Base-by-base conservation (phyloP, 2,329 filamentous ascomycete species). In the Aspergillus glaucus region DNA sequence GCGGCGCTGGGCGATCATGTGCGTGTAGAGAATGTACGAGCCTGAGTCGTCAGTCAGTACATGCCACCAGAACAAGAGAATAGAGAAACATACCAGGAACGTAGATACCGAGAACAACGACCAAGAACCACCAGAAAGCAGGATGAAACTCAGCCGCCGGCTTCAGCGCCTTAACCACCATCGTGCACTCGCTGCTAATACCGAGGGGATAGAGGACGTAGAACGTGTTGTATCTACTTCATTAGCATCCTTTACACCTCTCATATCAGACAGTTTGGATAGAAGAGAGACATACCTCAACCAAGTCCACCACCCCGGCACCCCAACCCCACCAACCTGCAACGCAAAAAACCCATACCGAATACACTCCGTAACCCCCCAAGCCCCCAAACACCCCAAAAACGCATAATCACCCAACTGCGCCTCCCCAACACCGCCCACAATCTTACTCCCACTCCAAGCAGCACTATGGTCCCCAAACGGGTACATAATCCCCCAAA, bases 311-410 rank as follows among this genome's bases (percentile, higher is more conserved):
- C 78, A 74, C 0, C 62, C 66, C 0, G 90, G 88, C 26, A 86
- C 80, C 51, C 71, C 80, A 77, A 54, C 60, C 30, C 59, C 75
- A 62, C 47, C 67, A 58, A 54, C 79, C 59, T 82, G 83, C 61
- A 90, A 78, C 32, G 87, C 86, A 67, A 97, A 97, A 78, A 88
- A 98, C 43, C 82, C 80, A 78, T 98, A 98, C 47, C 93, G 85
- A 61, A 96, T 86, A 46, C 95, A 87, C 74, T 98, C 93, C 52
- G 93, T 96, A 50, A 88, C 69, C 55, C 83, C 86, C 92, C 93
- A 97, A 28, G 93, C 91, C 48, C 85, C 63, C 50, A 97, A 79
- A 52, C 71, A 73, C 1, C 71, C 71, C n/a, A 73, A 52, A 51
- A 74, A 74, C 4, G 65, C 71, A 50, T 61, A 70, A 53, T 72